A percentile compares a stretch with the other conserved stretches of the same genome.
Conservation (phyloP, 179 eudicot species). For the Camellia oleifera region DNA sequence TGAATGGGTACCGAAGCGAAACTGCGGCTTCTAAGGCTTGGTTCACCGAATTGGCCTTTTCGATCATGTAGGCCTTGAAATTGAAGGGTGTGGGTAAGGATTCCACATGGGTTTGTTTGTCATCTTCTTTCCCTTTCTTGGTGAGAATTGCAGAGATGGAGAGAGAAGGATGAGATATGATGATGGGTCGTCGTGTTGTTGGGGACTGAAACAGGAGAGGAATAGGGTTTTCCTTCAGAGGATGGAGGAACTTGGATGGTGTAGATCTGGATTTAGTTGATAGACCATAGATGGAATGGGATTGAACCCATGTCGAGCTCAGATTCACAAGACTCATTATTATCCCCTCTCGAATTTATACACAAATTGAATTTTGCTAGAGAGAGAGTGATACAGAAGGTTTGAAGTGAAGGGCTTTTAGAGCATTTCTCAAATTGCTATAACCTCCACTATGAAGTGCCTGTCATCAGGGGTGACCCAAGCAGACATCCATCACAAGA, state of each 20-base stretch:
- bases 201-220: conserved; percentile 16
- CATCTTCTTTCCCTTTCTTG: conserved; percentile 24
- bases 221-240: conserved; percentile 16
- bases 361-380: not conserved
- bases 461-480: not conserved
- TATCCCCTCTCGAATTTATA: not conserved
- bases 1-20: conserved; percentile 38
- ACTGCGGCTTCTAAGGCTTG: conserved; percentile 50
- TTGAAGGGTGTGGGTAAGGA: conserved; percentile 25
- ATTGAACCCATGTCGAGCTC: conserved; percentile 29
- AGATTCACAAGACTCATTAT: conserved; percentile 36
- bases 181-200: not conserved
- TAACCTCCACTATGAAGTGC: not conserved
- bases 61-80: conserved; percentile 51
- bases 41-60: conserved; percentile 45
- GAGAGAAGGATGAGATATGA: conserved; percentile 11
- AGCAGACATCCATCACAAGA: too few species aligned
- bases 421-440: not conserved
- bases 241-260: not conserved
- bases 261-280: conserved; percentile 29
- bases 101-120: not conserved
- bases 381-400: not conserved
- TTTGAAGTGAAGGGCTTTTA: not conserved
- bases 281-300: conserved; percentile 19
- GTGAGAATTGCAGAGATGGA: conserved; percentile 41